Conservation (phyloP, 495 filamentous ascomycete genomes). For the Talaromyces stipitatus region DNA sequence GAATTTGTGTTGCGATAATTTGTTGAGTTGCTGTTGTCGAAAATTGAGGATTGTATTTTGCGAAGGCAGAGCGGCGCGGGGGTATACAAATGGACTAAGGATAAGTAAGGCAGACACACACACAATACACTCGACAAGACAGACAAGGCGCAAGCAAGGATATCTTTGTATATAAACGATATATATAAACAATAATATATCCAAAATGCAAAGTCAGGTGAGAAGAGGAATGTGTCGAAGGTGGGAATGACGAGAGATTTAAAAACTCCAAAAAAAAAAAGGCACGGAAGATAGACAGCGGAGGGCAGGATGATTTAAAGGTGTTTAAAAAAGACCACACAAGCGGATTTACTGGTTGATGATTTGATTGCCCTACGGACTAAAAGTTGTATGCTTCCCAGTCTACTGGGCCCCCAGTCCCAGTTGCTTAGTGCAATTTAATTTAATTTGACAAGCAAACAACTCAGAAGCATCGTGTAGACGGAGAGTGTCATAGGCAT, state of each 20-base stretch:
- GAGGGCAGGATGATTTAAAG: neutral
- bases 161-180: neutral
- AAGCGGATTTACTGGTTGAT: neutral
- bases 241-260: neutral
- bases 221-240: neutral
- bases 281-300: neutral
- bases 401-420: neutral
- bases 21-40: neutral
- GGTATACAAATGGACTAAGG: neutral
- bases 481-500: neutral
- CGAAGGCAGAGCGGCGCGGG: neutral
- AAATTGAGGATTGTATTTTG: neutral
- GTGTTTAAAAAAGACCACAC: neutral
- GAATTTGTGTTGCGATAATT: neutral
- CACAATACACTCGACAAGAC: neutral
- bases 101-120: neutral
- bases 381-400: slow-evolving; percentile 2
- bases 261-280: neutral
- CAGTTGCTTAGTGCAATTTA: neutral
- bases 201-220: neutral
- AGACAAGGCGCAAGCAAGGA: neutral
- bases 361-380: slow-evolving; percentile 3
- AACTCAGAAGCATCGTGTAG: neutral
- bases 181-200: neutral
- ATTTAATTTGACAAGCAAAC: neutral